These are phyloP conservation scores for Pseudogymnoascus sp. DNA, from an alignment of 2,329 filamentous ascomycete genomes.

Conservation along the genomic window DNA sequence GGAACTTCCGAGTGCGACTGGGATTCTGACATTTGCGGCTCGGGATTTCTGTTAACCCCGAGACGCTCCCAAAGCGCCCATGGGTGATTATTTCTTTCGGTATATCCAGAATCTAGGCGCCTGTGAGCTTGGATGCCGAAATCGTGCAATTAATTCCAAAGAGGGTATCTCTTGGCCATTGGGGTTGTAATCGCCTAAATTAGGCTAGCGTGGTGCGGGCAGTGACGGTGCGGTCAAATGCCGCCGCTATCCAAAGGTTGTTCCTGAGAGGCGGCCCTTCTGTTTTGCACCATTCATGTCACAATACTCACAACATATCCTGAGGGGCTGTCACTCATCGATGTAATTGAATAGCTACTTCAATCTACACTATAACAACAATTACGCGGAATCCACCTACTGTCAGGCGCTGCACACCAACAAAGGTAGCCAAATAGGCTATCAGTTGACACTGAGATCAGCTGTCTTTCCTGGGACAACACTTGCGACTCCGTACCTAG, in stretches of 20 bases:
- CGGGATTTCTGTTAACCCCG: background rate
- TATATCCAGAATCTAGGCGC: constrained; percentile 7
- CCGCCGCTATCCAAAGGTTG: constrained; percentile 5
- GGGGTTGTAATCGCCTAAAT: constrained; percentile 8
- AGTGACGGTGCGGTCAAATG: constrained; percentile 3
- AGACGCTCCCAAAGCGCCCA: constrained; percentile 6
- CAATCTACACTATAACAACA: background rate
- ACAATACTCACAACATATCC: constrained; percentile 5
- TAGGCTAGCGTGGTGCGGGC: constrained; percentile 3
- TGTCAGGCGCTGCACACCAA: background rate
- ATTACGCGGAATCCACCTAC: background rate
- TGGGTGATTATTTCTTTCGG: background rate
- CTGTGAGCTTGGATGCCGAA: background rate
- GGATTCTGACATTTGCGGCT: constrained; percentile 4
- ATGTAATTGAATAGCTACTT: background rate
- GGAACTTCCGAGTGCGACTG: background rate
- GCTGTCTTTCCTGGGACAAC: background rate
- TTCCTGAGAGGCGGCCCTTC: background rate
- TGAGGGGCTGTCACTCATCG: background rate
- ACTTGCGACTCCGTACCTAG: background rate
- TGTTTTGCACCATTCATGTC: constrained; percentile 5
- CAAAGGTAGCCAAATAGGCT: background rate
- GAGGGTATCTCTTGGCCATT: constrained; percentile 6
- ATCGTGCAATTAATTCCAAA: background rate
- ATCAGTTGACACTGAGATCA: background rate